Evolutionary conservation across 768 basidiomycete genomes (phyloP).

Genomic region (Lentinula lateritia): DNA sequence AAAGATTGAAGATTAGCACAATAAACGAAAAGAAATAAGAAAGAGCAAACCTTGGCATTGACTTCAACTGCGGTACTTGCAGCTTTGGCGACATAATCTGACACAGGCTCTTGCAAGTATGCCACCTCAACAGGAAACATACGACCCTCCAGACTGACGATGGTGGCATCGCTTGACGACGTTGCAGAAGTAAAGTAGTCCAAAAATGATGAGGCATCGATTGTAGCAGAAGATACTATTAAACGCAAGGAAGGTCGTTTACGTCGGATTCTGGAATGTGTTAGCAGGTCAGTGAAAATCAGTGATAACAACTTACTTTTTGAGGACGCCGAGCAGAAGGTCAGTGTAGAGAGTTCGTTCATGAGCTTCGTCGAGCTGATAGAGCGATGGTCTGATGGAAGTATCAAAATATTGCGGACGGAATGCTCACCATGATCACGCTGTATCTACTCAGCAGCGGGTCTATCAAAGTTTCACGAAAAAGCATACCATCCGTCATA

Average conservation of each 20-base stretch:
- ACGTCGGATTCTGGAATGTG: conserved; percentile 65
- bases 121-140: conserved; percentile 94
- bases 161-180: conserved; percentile 64
- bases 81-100: conserved; percentile 79
- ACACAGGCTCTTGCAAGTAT: conserved; percentile 70
- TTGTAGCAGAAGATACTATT: conserved; percentile 93
- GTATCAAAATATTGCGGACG: conserved; percentile 3
- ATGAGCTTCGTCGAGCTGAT: conserved; percentile 94
- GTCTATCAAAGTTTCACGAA: conserved; percentile 88
- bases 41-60: conserved; percentile 56
- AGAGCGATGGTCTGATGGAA: not conserved
- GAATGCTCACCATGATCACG: conserved; percentile 78
- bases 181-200: conserved; percentile 79
- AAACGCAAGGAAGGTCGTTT: conserved; percentile 88
- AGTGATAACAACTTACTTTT: conserved; percentile 58
- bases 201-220: conserved; percentile 85
- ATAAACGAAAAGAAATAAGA: not conserved
- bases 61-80: conserved; percentile 83
- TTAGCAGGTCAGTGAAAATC: not conserved
- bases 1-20: not conserved
- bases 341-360: conserved; percentile 97
- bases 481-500: conserved; percentile 98
- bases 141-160: conserved; percentile 88
- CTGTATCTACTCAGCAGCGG: conserved; percentile 90
- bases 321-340: conserved; percentile 82